Evolutionary conservation across 768 basidiomycete genomes (phyloP).

Genomic region (Auriscalpium vulgare): DNA sequence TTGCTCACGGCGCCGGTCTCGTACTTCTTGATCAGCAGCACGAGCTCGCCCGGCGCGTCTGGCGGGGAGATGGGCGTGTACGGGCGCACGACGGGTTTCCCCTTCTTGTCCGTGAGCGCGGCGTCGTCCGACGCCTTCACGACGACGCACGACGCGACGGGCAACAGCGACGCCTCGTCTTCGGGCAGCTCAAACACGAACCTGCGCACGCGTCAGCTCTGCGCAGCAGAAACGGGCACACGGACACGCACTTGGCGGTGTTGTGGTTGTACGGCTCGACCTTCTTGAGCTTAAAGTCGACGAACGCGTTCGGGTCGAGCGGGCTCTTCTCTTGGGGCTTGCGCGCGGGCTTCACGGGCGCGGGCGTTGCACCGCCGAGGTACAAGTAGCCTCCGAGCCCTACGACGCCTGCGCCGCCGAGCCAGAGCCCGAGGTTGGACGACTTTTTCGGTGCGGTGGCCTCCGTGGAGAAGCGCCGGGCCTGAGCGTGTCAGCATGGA

Average conservation of each 20-base stretch:
- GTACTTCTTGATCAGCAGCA: slow-evolving; percentile 79
- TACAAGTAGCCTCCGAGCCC: slow-evolving; percentile 40
- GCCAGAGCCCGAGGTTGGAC: slow-evolving; percentile 39
- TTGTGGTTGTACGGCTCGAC: slow-evolving; percentile 91
- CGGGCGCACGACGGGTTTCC: slow-evolving; percentile 81
- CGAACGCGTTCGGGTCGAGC: slow-evolving; percentile 66
- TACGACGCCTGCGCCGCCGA: slow-evolving; percentile 36
- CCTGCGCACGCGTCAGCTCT: slow-evolving; percentile 26
- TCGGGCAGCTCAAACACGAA: slow-evolving; percentile 79
- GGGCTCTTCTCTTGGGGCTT: slow-evolving; percentile 54
- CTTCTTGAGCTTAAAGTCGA: slow-evolving; percentile 77
- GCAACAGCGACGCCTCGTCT: slow-evolving; percentile 68
- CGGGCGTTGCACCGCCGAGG: slow-evolving; percentile 27
- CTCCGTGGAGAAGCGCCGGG: slow-evolving; percentile 41
- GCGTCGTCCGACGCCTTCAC: slow-evolving; percentile 68
- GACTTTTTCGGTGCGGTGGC: slow-evolving; percentile 33
- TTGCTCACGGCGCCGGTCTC: slow-evolving; percentile 80
- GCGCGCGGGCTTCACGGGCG: slow-evolving; percentile 11
- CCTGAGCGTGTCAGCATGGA: slow-evolving; percentile 16
- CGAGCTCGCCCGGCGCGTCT: slow-evolving; percentile 65
- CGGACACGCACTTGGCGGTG: slow-evolving; percentile 53
- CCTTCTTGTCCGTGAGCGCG: slow-evolving; percentile 61
- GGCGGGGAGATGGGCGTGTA: slow-evolving; percentile 89
- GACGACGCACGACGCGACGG: slow-evolving; percentile 70
- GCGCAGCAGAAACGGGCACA: background rate